phyloP scores from a whole-genome alignment of 208 protist species.

The Crithidia fasciculata region DNA sequence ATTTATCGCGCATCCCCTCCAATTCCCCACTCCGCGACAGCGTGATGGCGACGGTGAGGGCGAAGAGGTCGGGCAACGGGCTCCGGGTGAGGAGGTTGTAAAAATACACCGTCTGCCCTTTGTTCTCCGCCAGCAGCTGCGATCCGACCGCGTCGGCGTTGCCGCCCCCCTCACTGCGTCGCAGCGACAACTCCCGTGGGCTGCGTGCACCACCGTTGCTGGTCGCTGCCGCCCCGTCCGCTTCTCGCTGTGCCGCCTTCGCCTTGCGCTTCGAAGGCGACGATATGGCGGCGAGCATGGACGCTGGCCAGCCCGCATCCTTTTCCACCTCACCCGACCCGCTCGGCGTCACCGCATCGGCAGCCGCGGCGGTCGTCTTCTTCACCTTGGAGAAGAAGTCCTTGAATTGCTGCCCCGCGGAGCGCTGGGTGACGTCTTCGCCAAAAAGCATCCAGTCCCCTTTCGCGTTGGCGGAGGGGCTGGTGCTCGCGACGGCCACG shows the following conservation, averaged over 20 bases:
- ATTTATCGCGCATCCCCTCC: conserved; percentile 6
- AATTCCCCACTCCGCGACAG: conserved; percentile 46
- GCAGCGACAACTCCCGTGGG: not conserved
- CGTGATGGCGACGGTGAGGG: conserved; percentile 53
- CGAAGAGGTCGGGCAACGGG: conserved; percentile 50
- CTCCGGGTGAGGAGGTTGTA: conserved; percentile 43
- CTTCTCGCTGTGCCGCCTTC: no score
- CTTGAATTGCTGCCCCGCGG: conserved; percentile 7
- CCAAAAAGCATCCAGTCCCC: conserved; percentile 51
- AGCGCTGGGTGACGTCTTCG: conserved; percentile 28
- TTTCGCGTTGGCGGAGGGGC: conserved; percentile 8
- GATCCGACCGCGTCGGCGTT: not conserved
- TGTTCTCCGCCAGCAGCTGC: conserved; percentile 45
- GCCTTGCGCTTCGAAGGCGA: conserved; percentile 15
- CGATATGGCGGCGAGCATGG: conserved; percentile 12
- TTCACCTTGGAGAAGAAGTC: conserved; percentile 24
- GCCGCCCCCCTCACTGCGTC: not conserved
- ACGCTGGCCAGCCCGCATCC: conserved; percentile 6
- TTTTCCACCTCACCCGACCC: not conserved
- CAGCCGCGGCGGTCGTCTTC: not conserved
- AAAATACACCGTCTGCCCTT: conserved; percentile 49
- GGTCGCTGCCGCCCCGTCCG: no score
- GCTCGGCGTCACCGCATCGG: not conserved
- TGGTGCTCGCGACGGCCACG: conserved; percentile 40
- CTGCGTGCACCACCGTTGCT: not conserved